Percentiles rank a stretch among this genome's conserved stretches.
Evolutionary conservation across 2,329 filamentous ascomycete genomes (phyloP).

Genomic region (Chalaropsis ovoidea): DNA sequence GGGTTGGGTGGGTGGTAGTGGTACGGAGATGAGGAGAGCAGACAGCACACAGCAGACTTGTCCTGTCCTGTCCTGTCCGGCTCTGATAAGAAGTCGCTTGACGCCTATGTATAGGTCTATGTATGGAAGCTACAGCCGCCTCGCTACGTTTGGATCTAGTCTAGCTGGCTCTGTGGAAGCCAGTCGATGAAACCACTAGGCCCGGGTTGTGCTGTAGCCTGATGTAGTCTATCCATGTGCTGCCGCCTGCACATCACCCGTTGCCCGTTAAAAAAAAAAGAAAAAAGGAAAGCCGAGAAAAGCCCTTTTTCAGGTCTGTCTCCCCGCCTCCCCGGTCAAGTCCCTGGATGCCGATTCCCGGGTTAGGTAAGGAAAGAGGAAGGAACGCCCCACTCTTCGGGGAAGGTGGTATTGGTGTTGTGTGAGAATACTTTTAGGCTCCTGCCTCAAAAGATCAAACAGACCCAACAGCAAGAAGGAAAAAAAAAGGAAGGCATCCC

Average conservation of each 20-base stretch:
- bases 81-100: too few relatives aligned
- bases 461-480: neutral
- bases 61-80: neutral
- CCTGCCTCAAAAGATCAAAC: neutral
- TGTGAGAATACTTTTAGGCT: constrained; percentile 7
- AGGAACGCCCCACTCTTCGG: neutral
- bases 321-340: too few relatives aligned
- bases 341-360: neutral
- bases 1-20: too few relatives aligned
- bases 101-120: too few relatives aligned
- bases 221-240: too few relatives aligned
- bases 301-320: neutral
- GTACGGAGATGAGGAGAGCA: neutral
- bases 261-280: too few relatives aligned
- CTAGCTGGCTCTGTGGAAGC: neutral
- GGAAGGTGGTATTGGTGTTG: neutral
- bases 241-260: too few relatives aligned
- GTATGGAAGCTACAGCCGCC: constrained; percentile 10
- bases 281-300: neutral
- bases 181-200: constrained; percentile 1
- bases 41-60: neutral
- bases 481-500: neutral
- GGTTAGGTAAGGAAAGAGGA: neutral
- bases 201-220: neutral
- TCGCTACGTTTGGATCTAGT: constrained; percentile 13